Conservation (phyloP, 768 basidiomycete species). For the Suillus spraguei region DNA sequence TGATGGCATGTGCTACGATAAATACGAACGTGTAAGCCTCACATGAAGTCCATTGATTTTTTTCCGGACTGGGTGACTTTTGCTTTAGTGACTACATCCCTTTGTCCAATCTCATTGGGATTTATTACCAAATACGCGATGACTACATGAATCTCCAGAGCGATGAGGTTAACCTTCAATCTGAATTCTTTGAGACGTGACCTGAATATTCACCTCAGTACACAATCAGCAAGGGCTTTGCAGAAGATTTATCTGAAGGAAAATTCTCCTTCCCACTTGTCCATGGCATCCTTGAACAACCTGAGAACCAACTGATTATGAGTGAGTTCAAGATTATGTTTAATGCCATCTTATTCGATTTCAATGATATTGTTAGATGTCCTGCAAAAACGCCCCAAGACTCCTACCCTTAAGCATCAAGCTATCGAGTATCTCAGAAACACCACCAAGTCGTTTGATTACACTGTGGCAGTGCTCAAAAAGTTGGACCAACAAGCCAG, state of each 20-base stretch:
- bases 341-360: not conserved
- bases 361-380: slow-evolving; percentile 54
- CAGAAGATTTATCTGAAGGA: slow-evolving; percentile 91
- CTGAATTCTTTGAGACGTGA: not conserved
- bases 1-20: slow-evolving; percentile 81
- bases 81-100: slow-evolving; percentile 77
- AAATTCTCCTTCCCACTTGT: slow-evolving; percentile 95
- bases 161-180: slow-evolving; percentile 51
- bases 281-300: slow-evolving; percentile 81
- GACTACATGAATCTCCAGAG: slow-evolving; percentile 93
- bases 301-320: slow-evolving; percentile 71
- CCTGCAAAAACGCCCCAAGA: slow-evolving; percentile 81
- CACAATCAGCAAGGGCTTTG: slow-evolving; percentile 77
- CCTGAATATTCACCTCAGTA: slow-evolving; percentile 51
- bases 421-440: slow-evolving; percentile 74
- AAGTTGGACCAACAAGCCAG: slow-evolving; percentile 36
- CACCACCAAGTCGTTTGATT: slow-evolving; percentile 77
- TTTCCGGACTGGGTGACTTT: not conserved
- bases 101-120: slow-evolving; percentile 83
- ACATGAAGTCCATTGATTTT: not conserved
- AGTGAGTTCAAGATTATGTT: slow-evolving; percentile 49
- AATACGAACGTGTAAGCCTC: slow-evolving; percentile 54
- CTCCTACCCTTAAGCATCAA: slow-evolving; percentile 76
- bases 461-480: slow-evolving; percentile 63
- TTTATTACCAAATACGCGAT: slow-evolving; percentile 90